Percentiles rank a stretch among this genome's conserved stretches.
These are phyloP conservation scores for Spergularia bocconei DNA, from an alignment of 148 eudicot genomes.

Conservation along the genomic window DNA sequence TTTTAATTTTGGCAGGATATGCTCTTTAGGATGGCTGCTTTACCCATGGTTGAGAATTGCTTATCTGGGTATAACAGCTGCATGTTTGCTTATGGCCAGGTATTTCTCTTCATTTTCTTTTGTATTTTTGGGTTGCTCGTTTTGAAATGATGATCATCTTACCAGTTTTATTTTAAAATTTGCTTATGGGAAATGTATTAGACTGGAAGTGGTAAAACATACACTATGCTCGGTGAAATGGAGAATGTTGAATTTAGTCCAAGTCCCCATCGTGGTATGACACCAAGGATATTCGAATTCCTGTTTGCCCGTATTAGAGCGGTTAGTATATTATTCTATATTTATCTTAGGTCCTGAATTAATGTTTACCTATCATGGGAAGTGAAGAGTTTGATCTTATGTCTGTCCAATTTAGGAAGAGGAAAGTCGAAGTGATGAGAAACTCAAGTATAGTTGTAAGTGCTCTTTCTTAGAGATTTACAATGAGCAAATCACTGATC, in stretches of 20 bases:
- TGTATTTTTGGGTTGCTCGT: background rate
- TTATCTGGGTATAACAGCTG: constrained; percentile 96
- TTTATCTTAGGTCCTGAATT: constrained; percentile 9
- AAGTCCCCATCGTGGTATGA: constrained; percentile 91
- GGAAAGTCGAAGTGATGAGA: constrained; percentile 92
- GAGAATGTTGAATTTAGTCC: constrained; percentile 73
- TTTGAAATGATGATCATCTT: background rate
- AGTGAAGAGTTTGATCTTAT: constrained; percentile 7
- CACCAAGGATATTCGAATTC: constrained; percentile 92
- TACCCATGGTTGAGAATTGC: constrained; percentile 98
- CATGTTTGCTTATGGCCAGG: constrained; percentile 99
- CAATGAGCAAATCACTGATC: constrained; percentile 94
- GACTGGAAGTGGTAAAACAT: constrained; percentile 99
- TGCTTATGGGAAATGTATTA: constrained; percentile 8
- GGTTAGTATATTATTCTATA: constrained; percentile 35
- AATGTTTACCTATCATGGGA: background rate
- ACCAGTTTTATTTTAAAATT: background rate
- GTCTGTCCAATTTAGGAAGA: constrained; percentile 60
- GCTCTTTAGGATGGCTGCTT: constrained; percentile 90
- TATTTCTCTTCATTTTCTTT: constrained; percentile 16
- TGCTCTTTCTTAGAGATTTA: constrained; percentile 97
- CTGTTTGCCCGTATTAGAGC: constrained; percentile 97
- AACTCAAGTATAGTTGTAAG: constrained; percentile 75
- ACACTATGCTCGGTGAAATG: constrained; percentile 98
- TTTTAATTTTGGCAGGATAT: constrained; percentile 61